Evolutionary conservation across 2,329 filamentous ascomycete species (phyloP), one percentile per base, ranked within the genome.

Genomic region (Colletotrichum kahawae): DNA sequence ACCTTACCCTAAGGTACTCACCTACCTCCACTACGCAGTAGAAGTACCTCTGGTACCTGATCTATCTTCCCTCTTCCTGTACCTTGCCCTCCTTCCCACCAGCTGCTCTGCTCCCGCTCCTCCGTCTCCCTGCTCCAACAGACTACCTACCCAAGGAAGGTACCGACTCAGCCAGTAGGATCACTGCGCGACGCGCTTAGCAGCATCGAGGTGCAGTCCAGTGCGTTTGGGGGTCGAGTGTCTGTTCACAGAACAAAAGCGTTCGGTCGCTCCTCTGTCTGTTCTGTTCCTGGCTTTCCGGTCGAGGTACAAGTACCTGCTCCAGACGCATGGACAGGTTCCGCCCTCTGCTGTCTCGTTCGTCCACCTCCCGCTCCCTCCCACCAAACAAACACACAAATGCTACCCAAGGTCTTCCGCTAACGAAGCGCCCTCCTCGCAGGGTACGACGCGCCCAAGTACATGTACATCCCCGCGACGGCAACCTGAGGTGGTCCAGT

Each of bases 161-260:
- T 51, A 51, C 43, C 48, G 67, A 57, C 74, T 71, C 77, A 77
- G 78, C 82, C 82, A 83, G 81, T 84, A 80, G 76, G 78, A 83
- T 80, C 78, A 79, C 79, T 77, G 80, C 78, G 79, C 78, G 80
- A 82, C 80, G 81, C 82, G 82, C 82, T 84, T 83, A 81, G 69
- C 62, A 71, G 57, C 63, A 72, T 63, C 72, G 36, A 64, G 70
- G 63, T 76, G 74, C 69, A 72, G 69, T 72, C 56, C 72, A 64
- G 72, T 72, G 72, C 69, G 69, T 64, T 59, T 57, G 63, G 54
- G 54, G 62, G 63, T 64, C 27, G 69, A 75, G 69, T 34, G 72
- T 72, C 72, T 72, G 72, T 72, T 74, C 69, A 38, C 48, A n/a
- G 54, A 51, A 29, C 62, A 51, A 51, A 51, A 51, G 43, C 43